Percentiles rank a stretch among this genome's conserved stretches.
phyloP scores from a whole-genome alignment of 768 basidiomycete species.

The Mycena olivaceomarginata region DNA sequence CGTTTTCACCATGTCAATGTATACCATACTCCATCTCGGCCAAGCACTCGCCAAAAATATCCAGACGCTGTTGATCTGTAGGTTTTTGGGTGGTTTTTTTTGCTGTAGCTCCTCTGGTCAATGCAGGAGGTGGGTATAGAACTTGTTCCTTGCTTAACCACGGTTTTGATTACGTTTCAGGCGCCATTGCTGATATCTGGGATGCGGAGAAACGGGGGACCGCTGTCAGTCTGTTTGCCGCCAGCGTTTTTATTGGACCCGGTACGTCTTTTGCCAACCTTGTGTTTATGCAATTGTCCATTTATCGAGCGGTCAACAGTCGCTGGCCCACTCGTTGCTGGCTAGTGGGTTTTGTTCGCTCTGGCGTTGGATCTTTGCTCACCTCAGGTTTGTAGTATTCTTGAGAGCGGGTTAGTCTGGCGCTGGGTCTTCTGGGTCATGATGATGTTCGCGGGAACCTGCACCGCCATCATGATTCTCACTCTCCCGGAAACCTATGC shows the following conservation, averaged over 20 bases:
- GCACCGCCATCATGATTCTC: slow-evolving; percentile 65
- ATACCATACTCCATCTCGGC: slow-evolving; percentile 75
- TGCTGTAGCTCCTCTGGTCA: slow-evolving; percentile 77
- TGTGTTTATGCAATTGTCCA: background rate
- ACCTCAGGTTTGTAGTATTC: slow-evolving; percentile 51
- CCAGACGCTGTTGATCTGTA: slow-evolving; percentile 72
- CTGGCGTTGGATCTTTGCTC: background rate
- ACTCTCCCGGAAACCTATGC: slow-evolving; percentile 82
- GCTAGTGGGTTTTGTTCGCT: slow-evolving; percentile 54
- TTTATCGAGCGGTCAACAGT: slow-evolving; percentile 48
- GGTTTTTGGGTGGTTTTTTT: slow-evolving; percentile 81
- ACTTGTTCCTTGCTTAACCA: background rate
- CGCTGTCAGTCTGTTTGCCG: slow-evolving; percentile 75
- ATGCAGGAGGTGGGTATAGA: slow-evolving; percentile 65
- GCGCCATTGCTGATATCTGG: slow-evolving; percentile 78
- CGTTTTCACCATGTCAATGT: slow-evolving; percentile 67
- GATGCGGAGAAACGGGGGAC: slow-evolving; percentile 69
- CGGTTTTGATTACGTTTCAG: slow-evolving; percentile 44
- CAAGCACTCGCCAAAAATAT: slow-evolving; percentile 79
- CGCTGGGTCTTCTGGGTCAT: slow-evolving; percentile 83
- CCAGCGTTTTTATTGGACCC: slow-evolving; percentile 71
- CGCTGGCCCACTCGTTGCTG: slow-evolving; percentile 77
- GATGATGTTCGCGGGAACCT: slow-evolving; percentile 76
- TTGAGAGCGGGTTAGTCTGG: slow-evolving; percentile 71
- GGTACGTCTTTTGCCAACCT: background rate